Percentiles rank a stretch among this genome's conserved stretches.
Conservation (phyloP, 106 monocot genomes). For the Dioscorea alata region DNA sequence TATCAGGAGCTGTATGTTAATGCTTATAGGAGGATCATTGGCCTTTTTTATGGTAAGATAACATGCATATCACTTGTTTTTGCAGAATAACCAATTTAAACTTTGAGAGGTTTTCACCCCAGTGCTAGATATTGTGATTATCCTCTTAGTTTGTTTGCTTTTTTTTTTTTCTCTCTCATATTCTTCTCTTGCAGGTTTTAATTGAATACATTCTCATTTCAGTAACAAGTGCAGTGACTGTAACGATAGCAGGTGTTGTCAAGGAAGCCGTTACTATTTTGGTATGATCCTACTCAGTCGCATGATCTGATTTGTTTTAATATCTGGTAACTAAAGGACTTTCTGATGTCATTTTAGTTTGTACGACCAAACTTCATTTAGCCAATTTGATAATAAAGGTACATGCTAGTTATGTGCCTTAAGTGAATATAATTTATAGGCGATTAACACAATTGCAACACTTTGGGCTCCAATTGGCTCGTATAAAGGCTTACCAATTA, state of each 20-base stretch:
- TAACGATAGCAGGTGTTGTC: constrained; percentile 91
- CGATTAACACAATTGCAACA: too few relatives aligned
- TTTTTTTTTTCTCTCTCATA: background rate
- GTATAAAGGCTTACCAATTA: too few relatives aligned
- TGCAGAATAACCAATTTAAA: background rate
- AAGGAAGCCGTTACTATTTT: constrained; percentile 94
- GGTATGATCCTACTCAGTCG: constrained; percentile 29
- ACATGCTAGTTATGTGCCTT: too few relatives aligned
- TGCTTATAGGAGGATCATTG: constrained; percentile 75
- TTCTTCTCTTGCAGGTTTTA: constrained; percentile 65
- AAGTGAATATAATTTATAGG: too few relatives aligned
- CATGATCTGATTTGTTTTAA: too few relatives aligned
- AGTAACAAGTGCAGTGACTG: constrained; percentile 90
- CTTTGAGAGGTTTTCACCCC: background rate
- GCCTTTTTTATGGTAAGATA: constrained; percentile 82
- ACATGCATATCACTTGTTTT: background rate
- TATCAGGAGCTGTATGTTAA: constrained; percentile 51
- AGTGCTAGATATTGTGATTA: background rate
- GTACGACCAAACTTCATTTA: too few relatives aligned
- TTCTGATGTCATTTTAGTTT: too few relatives aligned
- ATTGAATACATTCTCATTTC: constrained; percentile 97
- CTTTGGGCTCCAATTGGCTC: too few relatives aligned
- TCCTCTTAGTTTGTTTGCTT: background rate
- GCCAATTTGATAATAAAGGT: too few relatives aligned
- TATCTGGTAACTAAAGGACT: too few relatives aligned